Conservation (phyloP, 2,329 filamentous ascomycete genomes). For the Thelonectria olida region DNA sequence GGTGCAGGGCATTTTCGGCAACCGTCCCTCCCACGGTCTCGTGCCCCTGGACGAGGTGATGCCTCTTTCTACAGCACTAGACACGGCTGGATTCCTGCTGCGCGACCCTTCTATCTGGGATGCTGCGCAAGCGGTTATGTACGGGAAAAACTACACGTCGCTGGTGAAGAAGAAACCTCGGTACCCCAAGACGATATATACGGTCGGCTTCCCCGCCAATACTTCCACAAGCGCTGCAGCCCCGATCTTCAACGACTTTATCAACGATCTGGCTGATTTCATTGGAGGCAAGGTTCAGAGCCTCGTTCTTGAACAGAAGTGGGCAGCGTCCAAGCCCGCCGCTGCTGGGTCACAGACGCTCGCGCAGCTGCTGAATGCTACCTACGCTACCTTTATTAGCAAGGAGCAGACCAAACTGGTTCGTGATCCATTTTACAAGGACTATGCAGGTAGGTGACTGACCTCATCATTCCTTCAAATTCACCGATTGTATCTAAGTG, state of each 20-base stretch:
- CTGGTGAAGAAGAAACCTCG: neutral
- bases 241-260: neutral
- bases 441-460: conserved; percentile 45
- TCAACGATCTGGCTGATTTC: neutral
- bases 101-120: conserved; percentile 49
- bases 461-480: neutral
- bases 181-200: conserved; percentile 6
- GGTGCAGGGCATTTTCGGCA: conserved; percentile 54
- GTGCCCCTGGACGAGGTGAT: conserved; percentile 53
- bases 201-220: neutral
- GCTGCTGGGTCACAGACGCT: conserved; percentile 19
- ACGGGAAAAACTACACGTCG: conserved; percentile 30
- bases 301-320: neutral
- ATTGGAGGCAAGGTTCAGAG: neutral
- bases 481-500: neutral
- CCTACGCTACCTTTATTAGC: conserved; percentile 48
- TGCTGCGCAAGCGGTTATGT: conserved; percentile 41
- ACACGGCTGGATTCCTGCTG: conserved; percentile 55
- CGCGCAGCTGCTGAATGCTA: conserved; percentile 40
- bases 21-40: conserved; percentile 50
- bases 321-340: neutral
- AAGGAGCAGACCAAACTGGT: conserved; percentile 50
- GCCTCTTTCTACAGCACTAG: conserved; percentile 51
- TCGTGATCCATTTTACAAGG: conserved; percentile 49
- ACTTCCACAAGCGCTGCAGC: neutral